These are phyloP conservation scores for Chenopodium quinoa DNA, from an alignment of 148 eudicot species.

Conservation along the genomic window DNA sequence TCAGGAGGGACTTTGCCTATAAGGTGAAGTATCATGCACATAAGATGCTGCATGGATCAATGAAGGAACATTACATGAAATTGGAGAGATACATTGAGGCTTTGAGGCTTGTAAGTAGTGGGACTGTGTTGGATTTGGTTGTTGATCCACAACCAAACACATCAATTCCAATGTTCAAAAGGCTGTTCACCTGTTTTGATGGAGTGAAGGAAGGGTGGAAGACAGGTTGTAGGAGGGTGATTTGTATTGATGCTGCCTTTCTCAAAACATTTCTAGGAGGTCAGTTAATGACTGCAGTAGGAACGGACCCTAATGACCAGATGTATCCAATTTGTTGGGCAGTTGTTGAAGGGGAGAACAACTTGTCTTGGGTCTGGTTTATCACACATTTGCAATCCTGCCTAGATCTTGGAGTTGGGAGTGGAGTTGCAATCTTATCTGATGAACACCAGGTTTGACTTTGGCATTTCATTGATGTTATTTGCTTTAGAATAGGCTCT, in stretches of 20 bases:
- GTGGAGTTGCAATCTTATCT: background rate
- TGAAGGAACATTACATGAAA: no score
- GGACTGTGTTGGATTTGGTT: background rate
- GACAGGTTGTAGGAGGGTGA: background rate
- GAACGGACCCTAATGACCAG: conserved; percentile 1
- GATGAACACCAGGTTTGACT: background rate
- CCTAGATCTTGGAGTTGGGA: background rate
- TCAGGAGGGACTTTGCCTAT: background rate
- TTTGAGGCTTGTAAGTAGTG: background rate
- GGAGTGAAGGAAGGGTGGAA: background rate
- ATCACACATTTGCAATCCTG: background rate
- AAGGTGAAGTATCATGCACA: background rate
- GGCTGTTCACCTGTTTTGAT: background rate
- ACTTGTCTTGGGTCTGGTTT: background rate
- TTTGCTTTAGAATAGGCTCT: no score
- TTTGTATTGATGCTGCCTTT: background rate
- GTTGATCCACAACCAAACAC: no score
- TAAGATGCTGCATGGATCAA: background rate
- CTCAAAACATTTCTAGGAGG: background rate
- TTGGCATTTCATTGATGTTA: no score
- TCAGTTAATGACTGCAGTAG: background rate
- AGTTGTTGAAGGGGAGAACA: conserved; percentile 7
- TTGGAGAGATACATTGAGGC: background rate
- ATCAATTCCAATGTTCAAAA: background rate
- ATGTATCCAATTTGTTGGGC: conserved; percentile 4